Base-by-base conservation (phyloP, 2,329 filamentous ascomycete species). In the Trichoderma guizhouense region DNA sequence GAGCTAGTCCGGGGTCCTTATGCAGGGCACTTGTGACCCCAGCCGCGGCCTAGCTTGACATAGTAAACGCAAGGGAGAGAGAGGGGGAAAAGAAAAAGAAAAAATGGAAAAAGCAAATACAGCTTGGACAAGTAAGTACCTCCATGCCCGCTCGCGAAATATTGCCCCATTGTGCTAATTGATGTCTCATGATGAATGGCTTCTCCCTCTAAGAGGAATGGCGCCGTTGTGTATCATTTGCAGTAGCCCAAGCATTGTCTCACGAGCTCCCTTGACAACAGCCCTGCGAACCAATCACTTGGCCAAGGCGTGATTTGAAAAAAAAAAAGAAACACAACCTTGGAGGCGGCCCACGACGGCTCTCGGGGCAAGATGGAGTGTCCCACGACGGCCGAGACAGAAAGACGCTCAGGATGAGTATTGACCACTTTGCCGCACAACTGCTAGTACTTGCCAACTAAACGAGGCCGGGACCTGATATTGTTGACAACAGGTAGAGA, bases 1-100 rank as follows among this genome's bases (percentile, higher is more conserved):
- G 24, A 67, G 64, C 64, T 67, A 67, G 64, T 43, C 64, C 7
- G 34, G 64, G 47, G 26, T 7, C 11, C 24, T 14, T 28, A 58
- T 67, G 64, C 64, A 67, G 30, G 51, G 51, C 64, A 58, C 64
- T 28, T 34, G 26, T 57, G 24, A 67, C 32, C 64, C 63, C 32
- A 34, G 24, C 64, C 24, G 21, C 47, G 21, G 47, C 47, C 47
- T 51, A 58, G 34, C 64, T 30, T 26, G 11, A 30, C 28, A 58
- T 30, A 36, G 28, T 21, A n/a, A 11, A 67, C 14, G 18, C 51
- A 43, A 28, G 51, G 39, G 61, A 32, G 63, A 18, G 58, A 18
- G 63, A 12, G 61, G 61, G 36, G 21, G 12, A 3, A 36, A 43
- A 57, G n/a, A 11, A 9, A 21, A 57, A 57, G 36, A 34, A 15